Base-by-base conservation (phyloP, 1,139 yeast species). In the Taphrina flavorubra region DNA sequence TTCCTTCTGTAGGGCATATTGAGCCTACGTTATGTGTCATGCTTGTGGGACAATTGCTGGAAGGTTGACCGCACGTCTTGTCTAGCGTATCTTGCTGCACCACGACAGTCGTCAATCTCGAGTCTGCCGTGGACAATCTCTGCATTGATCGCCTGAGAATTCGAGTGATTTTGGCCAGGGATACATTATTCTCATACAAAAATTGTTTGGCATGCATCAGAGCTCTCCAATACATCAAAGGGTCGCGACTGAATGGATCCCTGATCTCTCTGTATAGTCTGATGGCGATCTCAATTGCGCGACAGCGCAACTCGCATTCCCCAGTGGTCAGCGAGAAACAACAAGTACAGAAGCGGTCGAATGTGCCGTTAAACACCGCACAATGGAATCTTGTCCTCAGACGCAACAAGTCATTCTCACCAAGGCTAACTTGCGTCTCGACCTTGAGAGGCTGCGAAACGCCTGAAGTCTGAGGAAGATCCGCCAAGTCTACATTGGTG, bases 221-320 rank as follows among this genome's bases (percentile, higher is more conserved):
- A 34, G 42, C 42, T 34, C 42, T 34, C 58, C 58, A 53, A 49
- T 49, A 20, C n/a, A 44, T 7, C 18, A 44, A 16, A n/a, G 47
- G 18, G 2, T 44, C 47, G n/a, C 18, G n/a, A n/a, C n/a, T 11
- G 3, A 20, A 49, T 31, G 34, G 37, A 2, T 3, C 55, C 36
- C 1, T 18, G 36, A 25, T 6, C 37, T 49, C 55, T 31, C 18
- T 31, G 42, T 34, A 53, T 8, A 34, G 39, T 42, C 11, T 8
- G 25, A 34, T 44, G n/a, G 58, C 58, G 14, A 16, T 14, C 20
- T 53, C 58, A 25, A 53, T 31, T 6, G 58, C 58, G 14, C 37
- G 14, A 42, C 42, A 53, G 1, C 58, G 34, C 42, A 18, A 3
- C 10, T 53, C 14, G 39, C 25, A 18, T 18, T 37, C 20, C 25